Evolutionary conservation across 2,329 filamentous ascomycete species (phyloP).

Genomic region (Fusarium haematococcum): DNA sequence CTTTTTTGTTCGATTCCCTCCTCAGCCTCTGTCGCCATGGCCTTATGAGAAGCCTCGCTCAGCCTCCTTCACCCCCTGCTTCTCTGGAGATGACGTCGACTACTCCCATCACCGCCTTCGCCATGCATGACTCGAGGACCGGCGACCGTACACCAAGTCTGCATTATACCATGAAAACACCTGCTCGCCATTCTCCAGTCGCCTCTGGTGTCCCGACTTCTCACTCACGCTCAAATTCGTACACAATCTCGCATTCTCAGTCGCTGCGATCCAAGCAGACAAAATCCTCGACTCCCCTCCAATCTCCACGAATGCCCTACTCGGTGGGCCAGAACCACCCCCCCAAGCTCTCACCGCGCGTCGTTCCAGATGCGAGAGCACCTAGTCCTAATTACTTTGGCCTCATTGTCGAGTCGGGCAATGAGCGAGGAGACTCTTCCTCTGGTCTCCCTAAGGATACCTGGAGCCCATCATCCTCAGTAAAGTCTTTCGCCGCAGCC

Average conservation of each 20-base stretch:
- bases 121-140: constrained; percentile 50
- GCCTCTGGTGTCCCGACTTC: constrained; percentile 47
- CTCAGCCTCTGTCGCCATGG: constrained; percentile 28
- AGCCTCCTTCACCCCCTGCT: constrained; percentile 23
- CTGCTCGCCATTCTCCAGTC: constrained; percentile 51
- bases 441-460: constrained; percentile 74
- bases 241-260: constrained; percentile 57
- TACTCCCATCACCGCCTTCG: constrained; percentile 38
- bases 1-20: background rate
- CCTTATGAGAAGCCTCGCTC: constrained; percentile 35
- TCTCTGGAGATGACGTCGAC: constrained; percentile 43
- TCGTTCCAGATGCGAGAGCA: constrained; percentile 54
- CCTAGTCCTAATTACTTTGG: constrained; percentile 91
- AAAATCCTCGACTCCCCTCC: constrained; percentile 63
- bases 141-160: constrained; percentile 50
- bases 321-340: constrained; percentile 68
- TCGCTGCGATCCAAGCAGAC: constrained; percentile 53
- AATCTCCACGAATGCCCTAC: constrained; percentile 63
- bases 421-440: constrained; percentile 74
- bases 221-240: constrained; percentile 48
- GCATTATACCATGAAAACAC: constrained; percentile 62
- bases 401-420: constrained; percentile 72
- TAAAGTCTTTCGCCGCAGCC: constrained; percentile 75
- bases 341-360: constrained; percentile 61
- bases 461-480: constrained; percentile 79